Base-by-base conservation (phyloP, 495 filamentous ascomycete species). In the Massariosphaeria phaeospora region DNA sequence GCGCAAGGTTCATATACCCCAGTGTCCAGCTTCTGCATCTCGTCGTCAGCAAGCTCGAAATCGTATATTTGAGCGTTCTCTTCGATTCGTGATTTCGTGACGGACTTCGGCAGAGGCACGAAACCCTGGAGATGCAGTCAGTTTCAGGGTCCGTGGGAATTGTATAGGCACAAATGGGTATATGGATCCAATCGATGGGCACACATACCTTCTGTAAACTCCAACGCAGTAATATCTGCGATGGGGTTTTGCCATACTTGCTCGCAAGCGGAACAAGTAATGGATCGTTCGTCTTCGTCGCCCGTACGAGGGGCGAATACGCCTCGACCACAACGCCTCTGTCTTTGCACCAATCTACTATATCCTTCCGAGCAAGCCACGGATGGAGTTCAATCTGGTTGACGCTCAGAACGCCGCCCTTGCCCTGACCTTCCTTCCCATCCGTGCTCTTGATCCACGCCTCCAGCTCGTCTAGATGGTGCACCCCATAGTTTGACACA, bases 361-460 rank as follows among this genome's bases (percentile, higher is more conserved):
- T 84, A 60, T 93, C 86, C 6, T 74, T 73, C 10, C 91, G 75
- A 2, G 81, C 74, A n/a, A 85, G 80, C 88, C 88, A 95, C 0
- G 91, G 90, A 65, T 97, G 91, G 15, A 96, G 72, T 71, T 96
- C 91, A 64, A 88, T 87, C 68, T 95, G 90, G 10, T 86, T 88
- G 7, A 95, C 86, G 44, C 80, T 83, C 62, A 96, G 76, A 18
- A 88, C 71, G 2, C 87, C 88, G 10, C 85, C 88, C 47, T 77
- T 81, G 7, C 84, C 86, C 57, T 78, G 76, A 3, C 78, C 77
- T 48, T 80, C 72, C 63, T 81, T 76, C 13, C 59, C 65, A 60
- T 85, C 81, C 5, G 82, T 71, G 66, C 83, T 75, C 55, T 80
- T 76, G 59, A 91, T 90, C 66, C 88, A 84, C 57, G 66, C 72